A percentile compares a stretch with the other conserved stretches of the same genome.
These are phyloP conservation scores for Boeremia exigua DNA, from an alignment of 2,329 filamentous ascomycete genomes.

Conservation along the genomic window DNA sequence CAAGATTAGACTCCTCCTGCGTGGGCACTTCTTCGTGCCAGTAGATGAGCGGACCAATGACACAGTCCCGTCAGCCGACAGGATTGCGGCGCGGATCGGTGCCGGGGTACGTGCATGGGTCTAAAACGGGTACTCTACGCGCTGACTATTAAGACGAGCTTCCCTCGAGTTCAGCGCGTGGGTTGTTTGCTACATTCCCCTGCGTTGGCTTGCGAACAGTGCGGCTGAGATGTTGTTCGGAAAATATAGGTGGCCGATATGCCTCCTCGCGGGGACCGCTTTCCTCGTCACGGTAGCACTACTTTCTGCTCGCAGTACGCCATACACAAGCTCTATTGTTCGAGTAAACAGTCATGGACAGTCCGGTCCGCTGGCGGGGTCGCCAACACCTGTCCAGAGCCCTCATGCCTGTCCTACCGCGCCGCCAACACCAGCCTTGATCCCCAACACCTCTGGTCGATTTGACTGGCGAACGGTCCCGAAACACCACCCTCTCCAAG, in stretches of 20 bases:
- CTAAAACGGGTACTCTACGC: background rate
- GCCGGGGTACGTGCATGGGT: constrained; percentile 1
- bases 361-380: background rate
- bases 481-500: constrained; percentile 15
- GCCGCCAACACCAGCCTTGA: constrained; percentile 16
- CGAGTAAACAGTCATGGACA: constrained; percentile 5
- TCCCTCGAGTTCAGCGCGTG: background rate
- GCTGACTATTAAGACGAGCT: background rate
- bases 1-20: too few relatives aligned
- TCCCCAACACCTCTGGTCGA: constrained; percentile 18
- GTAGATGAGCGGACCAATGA: background rate
- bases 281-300: constrained; percentile 16
- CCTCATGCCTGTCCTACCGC: constrained; percentile 20
- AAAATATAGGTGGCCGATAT: constrained; percentile 21
- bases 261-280: constrained; percentile 6
- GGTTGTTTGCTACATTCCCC: too few relatives aligned
- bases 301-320: constrained; percentile 17
- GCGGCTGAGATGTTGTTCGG: constrained; percentile 22
- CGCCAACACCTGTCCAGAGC: background rate
- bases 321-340: constrained; percentile 4
- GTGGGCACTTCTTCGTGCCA: too few relatives aligned
- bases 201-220: too few relatives aligned
- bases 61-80: background rate
- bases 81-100: constrained; percentile 12
- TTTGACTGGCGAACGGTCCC: constrained; percentile 24